These are phyloP conservation scores for Pharnaceum exiguum DNA, from an alignment of 148 eudicot genomes.

Conservation along the genomic window DNA sequence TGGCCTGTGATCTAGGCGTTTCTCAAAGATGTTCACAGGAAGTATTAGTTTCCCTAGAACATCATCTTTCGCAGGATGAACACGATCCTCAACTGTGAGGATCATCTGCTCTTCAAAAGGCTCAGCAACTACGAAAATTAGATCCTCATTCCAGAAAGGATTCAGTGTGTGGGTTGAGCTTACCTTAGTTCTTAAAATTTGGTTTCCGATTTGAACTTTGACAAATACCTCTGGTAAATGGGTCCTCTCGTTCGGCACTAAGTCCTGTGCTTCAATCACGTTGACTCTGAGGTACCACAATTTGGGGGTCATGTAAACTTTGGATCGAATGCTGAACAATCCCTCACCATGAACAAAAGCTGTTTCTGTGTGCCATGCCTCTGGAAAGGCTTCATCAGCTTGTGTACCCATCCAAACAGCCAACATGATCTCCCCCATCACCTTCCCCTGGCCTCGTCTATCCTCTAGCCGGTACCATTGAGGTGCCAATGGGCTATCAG, in stretches of 20 bases:
- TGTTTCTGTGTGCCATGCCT: conserved; percentile 71
- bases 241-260: conserved; percentile 45
- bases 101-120: conserved; percentile 67
- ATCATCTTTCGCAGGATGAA: conserved; percentile 51
- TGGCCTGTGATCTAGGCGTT: conserved; percentile 52
- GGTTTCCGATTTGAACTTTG: conserved; percentile 61
- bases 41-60: conserved; percentile 39
- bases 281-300: conserved; percentile 74
- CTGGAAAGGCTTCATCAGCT: conserved; percentile 78
- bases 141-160: conserved; percentile 70
- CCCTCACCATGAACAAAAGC: conserved; percentile 62
- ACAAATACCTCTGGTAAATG: conserved; percentile 50
- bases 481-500: conserved; percentile 75
- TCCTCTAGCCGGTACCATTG: conserved; percentile 73
- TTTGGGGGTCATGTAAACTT: conserved; percentile 72
- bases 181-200: conserved; percentile 45
- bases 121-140: conserved; percentile 67
- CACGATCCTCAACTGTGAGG: conserved; percentile 47
- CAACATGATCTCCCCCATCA: conserved; percentile 58
- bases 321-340: conserved; percentile 48
- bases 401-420: conserved; percentile 86
- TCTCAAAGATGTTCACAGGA: conserved; percentile 42
- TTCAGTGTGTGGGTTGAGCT: conserved; percentile 34
- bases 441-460: conserved; percentile 45
- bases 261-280: conserved; percentile 73